Conservation (phyloP, 768 basidiomycete genomes). For the Termitomyces sp. region DNA sequence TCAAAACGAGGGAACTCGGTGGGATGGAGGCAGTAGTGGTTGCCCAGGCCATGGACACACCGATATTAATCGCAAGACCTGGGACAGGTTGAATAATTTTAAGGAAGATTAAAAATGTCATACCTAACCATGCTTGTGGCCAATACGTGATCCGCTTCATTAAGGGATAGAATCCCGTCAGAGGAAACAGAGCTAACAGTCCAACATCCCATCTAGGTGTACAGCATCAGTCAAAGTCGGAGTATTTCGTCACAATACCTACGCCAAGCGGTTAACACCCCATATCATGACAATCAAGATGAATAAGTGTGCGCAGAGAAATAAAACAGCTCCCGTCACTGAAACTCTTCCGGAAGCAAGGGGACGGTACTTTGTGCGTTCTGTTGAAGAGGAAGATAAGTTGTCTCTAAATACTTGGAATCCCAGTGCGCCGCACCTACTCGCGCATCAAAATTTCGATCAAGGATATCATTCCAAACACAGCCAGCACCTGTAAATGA, state of each 20-base stretch:
- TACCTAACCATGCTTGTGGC: conserved; percentile 38
- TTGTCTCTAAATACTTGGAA: conserved; percentile 16
- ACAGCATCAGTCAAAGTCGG: background rate
- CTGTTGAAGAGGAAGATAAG: background rate
- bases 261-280: conserved; percentile 12
- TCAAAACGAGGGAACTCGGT: background rate
- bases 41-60: conserved; percentile 6
- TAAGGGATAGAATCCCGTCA: conserved; percentile 30
- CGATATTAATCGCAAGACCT: conserved; percentile 7
- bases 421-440: conserved; percentile 24
- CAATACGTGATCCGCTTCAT: conserved; percentile 37
- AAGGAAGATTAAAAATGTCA: background rate
- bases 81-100: background rate
- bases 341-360: conserved; percentile 25
- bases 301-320: conserved; percentile 16
- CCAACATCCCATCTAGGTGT: conserved; percentile 9
- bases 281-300: conserved; percentile 8
- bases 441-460: conserved; percentile 25
- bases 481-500: conserved; percentile 8
- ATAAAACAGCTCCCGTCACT: conserved; percentile 22
- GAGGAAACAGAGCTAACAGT: conserved; percentile 13
- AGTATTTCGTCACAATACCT: background rate
- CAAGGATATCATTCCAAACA: conserved; percentile 20
- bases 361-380: conserved; percentile 20
- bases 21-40: conserved; percentile 3